These are phyloP conservation scores for Ceratobasidium sp. DNA, from an alignment of 1,284 basidiomycete species.

Conservation along the genomic window DNA sequence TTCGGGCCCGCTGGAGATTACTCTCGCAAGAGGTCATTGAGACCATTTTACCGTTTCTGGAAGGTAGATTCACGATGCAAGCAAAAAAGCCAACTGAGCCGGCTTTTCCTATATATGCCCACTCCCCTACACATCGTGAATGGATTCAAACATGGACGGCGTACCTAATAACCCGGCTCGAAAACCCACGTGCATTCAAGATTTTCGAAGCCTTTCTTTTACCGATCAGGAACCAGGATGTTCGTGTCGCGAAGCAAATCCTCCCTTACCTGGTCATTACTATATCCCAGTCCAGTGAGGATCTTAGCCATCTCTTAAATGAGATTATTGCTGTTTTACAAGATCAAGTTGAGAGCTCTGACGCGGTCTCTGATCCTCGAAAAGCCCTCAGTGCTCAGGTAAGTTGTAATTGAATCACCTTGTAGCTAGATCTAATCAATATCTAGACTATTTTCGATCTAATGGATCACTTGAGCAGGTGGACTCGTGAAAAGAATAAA, in stretches of 20 bases:
- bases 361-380: constrained; percentile 77
- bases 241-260: constrained; percentile 89
- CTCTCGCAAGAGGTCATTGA: constrained; percentile 90
- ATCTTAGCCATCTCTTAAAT: constrained; percentile 74
- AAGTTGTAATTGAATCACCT: constrained; percentile 14
- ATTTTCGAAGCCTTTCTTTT: constrained; percentile 88
- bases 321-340: constrained; percentile 89
- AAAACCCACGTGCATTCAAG: constrained; percentile 69
- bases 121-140: constrained; percentile 87
- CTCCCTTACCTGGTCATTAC: constrained; percentile 94
- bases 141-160: constrained; percentile 95
- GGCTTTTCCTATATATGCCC: constrained; percentile 81
- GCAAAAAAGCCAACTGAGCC: constrained; percentile 58
- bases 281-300: constrained; percentile 78
- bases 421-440: constrained; percentile 17
- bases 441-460: constrained; percentile 90
- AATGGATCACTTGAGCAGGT: constrained; percentile 95
- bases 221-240: constrained; percentile 89
- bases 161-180: constrained; percentile 81
- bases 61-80: constrained; percentile 73
- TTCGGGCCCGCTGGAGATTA: constrained; percentile 80
- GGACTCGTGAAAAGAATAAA: constrained; percentile 80
- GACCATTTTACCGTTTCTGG: constrained; percentile 89
- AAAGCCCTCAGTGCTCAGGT: constrained; percentile 92
- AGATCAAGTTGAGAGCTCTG: constrained; percentile 83